Conservation (phyloP, 2,329 filamentous ascomycete species). For the Fusarium temperatum region DNA sequence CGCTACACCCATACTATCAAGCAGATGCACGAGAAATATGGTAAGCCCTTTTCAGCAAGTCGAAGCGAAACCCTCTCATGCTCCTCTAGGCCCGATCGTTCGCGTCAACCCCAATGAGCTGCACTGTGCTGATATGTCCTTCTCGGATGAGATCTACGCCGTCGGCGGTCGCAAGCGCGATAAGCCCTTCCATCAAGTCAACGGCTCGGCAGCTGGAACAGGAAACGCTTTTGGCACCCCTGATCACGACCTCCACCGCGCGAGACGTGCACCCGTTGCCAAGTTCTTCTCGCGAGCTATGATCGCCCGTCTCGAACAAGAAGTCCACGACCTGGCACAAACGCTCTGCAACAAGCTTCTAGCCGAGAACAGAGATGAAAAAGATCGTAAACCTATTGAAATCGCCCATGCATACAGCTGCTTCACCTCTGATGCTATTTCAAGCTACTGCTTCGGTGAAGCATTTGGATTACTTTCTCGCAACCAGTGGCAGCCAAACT, state of each 20-base stretch:
- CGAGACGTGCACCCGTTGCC: conserved; percentile 1
- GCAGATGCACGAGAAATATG: conserved; percentile 20
- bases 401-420: conserved; percentile 13
- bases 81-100: not conserved
- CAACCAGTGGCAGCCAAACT: conserved; percentile 4
- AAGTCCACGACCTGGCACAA: conserved; percentile 5
- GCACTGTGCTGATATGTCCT: conserved; percentile 15
- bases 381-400: not conserved
- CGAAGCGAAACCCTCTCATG: fast-evolving
- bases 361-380: not conserved
- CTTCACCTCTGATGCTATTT: conserved; percentile 8
- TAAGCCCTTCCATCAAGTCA: conserved; percentile 11
- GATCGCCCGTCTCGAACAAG: not conserved
- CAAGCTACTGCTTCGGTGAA: conserved; percentile 15
- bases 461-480: conserved; percentile 2
- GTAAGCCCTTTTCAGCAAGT: fast-evolving
- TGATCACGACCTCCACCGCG: conserved; percentile 10
- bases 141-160: conserved; percentile 17
- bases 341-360: conserved; percentile 5
- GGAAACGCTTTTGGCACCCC: not conserved
- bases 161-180: conserved; percentile 17
- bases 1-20: conserved; percentile 16
- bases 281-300: conserved; percentile 20
- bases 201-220: conserved; percentile 4
- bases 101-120: conserved; percentile 12